These are phyloP conservation scores for Colletotrichum trifolii DNA, from an alignment of 2,329 filamentous ascomycete species.

Conservation along the genomic window DNA sequence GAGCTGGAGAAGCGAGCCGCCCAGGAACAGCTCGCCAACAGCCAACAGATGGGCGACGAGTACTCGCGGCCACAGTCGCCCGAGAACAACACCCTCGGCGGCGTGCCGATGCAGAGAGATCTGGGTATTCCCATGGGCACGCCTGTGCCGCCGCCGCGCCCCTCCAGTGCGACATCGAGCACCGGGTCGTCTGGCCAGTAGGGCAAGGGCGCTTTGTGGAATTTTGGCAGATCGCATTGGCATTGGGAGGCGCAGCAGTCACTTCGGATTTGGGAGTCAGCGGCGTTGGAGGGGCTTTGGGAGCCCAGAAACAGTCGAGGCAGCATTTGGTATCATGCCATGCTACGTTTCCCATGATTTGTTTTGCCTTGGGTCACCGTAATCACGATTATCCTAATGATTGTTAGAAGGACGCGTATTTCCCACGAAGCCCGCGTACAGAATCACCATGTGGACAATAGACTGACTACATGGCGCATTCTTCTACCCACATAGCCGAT, in stretches of 20 bases:
- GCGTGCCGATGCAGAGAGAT: conserved; percentile 55
- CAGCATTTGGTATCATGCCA: conserved; percentile 30
- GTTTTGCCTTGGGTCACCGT: conserved; percentile 20
- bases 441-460: neutral
- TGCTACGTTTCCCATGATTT: conserved; percentile 8
- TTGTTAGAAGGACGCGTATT: conserved; percentile 10
- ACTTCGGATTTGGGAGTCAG: conserved; percentile 4
- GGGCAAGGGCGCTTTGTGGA: conserved; percentile 41
- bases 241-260: conserved; percentile 2
- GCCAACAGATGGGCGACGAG: conserved; percentile 48
- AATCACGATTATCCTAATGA: conserved; percentile 23
- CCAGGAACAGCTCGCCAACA: conserved; percentile 49
- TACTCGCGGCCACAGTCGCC: conserved; percentile 44
- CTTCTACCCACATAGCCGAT: too few relatives aligned
- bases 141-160: conserved; percentile 52
- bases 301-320: conserved; percentile 4
- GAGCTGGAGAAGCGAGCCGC: conserved; percentile 61
- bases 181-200: conserved; percentile 55
- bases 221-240: neutral
- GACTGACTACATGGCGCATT: too few relatives aligned
- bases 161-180: conserved; percentile 54
- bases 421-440: neutral
- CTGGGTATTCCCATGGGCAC: conserved; percentile 43
- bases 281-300: conserved; percentile 30
- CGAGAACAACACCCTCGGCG: conserved; percentile 47